Percentiles rank a stretch among this genome's conserved stretches.
Conservation (phyloP, 148 eudicot genomes). For the Spergularia bocconei region DNA sequence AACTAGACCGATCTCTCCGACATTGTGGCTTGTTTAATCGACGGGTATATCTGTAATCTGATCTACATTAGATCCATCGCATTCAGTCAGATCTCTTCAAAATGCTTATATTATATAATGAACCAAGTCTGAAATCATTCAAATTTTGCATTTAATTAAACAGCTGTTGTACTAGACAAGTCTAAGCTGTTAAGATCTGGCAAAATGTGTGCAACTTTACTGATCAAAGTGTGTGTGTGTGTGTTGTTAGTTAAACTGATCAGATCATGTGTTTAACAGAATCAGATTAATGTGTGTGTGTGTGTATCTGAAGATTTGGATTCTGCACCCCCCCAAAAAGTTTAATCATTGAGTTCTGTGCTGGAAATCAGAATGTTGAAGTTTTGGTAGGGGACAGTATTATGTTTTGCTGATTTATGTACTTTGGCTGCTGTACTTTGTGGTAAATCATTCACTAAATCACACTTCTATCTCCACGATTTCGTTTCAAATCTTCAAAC, state of each 20-base stretch:
- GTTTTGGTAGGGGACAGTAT: neutral
- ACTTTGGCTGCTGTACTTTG: conserved; percentile 3
- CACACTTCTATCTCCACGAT: too few species aligned
- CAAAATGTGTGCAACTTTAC: conserved; percentile 22
- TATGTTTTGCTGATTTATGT: conserved; percentile 6
- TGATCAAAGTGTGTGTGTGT: conserved; percentile 5
- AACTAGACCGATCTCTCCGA: neutral
- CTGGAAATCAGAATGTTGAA: conserved; percentile 13
- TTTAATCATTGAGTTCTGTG: neutral
- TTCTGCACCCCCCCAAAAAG: neutral
- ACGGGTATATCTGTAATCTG: conserved; percentile 17
- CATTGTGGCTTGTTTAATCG: conserved; percentile 4
- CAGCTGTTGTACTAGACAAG: conserved; percentile 28
- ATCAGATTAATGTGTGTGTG: conserved; percentile 4
- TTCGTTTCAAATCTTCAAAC: too few species aligned
- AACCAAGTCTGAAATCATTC: conserved; percentile 14
- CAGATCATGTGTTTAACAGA: conserved; percentile 24
- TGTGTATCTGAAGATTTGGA: conserved; percentile 3
- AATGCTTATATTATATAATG: neutral
- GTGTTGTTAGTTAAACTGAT: too few species aligned
- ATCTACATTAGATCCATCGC: conserved; percentile 25
- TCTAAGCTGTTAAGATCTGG: conserved; percentile 33
- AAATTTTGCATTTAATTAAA: conserved; percentile 24
- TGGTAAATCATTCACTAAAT: too few species aligned
- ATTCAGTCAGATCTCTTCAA: conserved; percentile 23